Base-by-base conservation (phyloP, 2,329 filamentous ascomycete species). In the Metarhizium robertsii region DNA sequence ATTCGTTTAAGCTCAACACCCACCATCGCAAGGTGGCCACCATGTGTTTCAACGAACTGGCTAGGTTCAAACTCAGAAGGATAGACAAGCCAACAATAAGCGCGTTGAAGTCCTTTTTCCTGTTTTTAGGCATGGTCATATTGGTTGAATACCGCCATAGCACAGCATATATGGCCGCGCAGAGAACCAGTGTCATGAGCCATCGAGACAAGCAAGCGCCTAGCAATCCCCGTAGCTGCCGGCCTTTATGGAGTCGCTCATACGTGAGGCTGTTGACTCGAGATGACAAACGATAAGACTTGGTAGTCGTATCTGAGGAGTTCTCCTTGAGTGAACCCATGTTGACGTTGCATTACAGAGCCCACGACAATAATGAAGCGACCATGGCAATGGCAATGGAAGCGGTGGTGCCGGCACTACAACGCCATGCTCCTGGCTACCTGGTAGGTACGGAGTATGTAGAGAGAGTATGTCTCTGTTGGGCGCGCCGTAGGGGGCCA, bases 11-110 rank as follows among this genome's bases (percentile, higher is more conserved):
- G 55, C 67, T 70, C 46, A 78, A 60, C 32, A 77, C 69, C 64
- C 72, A 75, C 73, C 75, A 78, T n/a, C 75, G 66, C 57, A 75
- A 63, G 57, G 75, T 73, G 14, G 67, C 61, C 3, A 73, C 70
- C 67, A 76, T 73, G 32, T 68, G 68, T 55, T 75, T 75, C 25
- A 78, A 65, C 6, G 69, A 68, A 58, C 67, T 73, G 2, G 71
- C 69, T 46, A 76, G 69, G 50, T 72, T 72, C 51, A 78, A 59
- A 55, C 73, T 71, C 18, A 77, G 62, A 0, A 65, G 60, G 36
- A 77, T 75, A 50, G 71, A 71, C 5, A 77, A 64, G 0, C 68
- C 74, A 0, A 74, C 74, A 20, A 76, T 71, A n/a, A 75, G 58
- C 0, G 71, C 64, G 54, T 77, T 77, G 59, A 73, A 77, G 51